Conservation (phyloP, 2,329 filamentous ascomycete genomes). For the Nannizziopsis barbatae region DNA sequence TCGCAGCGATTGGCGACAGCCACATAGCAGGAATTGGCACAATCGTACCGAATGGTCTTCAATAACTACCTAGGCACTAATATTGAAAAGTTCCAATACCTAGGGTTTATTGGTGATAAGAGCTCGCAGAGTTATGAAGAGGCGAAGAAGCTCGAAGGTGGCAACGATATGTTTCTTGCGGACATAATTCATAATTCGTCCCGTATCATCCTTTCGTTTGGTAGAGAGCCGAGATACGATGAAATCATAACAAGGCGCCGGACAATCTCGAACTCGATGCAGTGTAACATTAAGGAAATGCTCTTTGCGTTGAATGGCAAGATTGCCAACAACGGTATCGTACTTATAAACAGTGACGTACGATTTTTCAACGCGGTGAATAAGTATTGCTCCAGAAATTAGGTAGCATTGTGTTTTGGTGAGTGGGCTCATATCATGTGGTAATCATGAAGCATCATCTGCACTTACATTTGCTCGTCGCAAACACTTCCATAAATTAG, state of each 20-base stretch:
- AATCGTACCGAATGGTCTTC: conserved; percentile 23
- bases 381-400: conserved; percentile 19
- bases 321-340: conserved; percentile 23
- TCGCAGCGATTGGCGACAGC: conserved; percentile 31
- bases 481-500: conserved; percentile 23
- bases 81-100: conserved; percentile 23
- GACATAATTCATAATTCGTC: conserved; percentile 18
- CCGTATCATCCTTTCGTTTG: conserved; percentile 19
- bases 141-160: conserved; percentile 20
- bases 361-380: conserved; percentile 26
- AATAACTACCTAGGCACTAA: conserved; percentile 18
- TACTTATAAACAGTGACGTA: conserved; percentile 25
- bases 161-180: conserved; percentile 30
- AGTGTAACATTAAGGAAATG: conserved; percentile 21
- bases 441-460: background rate
- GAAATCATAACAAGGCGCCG: conserved; percentile 18
- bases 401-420: conserved; percentile 11
- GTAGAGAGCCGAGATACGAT: conserved; percentile 13
- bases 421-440: background rate
- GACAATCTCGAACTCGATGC: conserved; percentile 21
- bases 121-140: conserved; percentile 23
- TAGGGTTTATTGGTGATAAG: conserved; percentile 22
- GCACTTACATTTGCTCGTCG: conserved; percentile 21
- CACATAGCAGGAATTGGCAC: conserved; percentile 31
- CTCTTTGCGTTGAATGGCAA: conserved; percentile 22